These are phyloP conservation scores for Rhododendron ferrugineum DNA, from an alignment of 148 eudicot species.

Conservation along the genomic window DNA sequence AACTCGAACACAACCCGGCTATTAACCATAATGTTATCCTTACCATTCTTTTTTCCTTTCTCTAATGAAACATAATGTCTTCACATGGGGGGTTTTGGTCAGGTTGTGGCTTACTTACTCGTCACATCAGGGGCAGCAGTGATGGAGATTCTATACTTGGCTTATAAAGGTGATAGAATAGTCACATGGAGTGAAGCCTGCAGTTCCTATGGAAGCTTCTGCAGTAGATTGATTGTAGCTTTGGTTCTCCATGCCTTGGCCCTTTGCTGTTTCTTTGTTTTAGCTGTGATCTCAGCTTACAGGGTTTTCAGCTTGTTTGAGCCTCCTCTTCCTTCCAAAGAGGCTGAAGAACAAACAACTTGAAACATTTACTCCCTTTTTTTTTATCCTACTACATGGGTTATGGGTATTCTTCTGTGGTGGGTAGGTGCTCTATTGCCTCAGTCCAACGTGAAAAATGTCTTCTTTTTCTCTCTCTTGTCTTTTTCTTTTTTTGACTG, in stretches of 20 bases:
- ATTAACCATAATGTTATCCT: neutral
- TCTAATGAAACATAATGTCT: neutral
- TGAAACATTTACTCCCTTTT: neutral
- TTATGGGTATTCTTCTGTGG: neutral
- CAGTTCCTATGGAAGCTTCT: conserved; percentile 60
- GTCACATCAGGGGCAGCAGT: conserved; percentile 68
- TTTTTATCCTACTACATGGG: neutral
- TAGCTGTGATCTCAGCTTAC: conserved; percentile 70
- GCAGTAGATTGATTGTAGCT: conserved; percentile 53
- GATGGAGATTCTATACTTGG: conserved; percentile 59
- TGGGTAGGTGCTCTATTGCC: conserved; percentile 4
- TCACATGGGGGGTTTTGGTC: neutral
- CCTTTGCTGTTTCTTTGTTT: conserved; percentile 49
- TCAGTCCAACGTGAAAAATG: neutral
- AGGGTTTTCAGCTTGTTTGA: conserved; percentile 58
- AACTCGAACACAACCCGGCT: neutral
- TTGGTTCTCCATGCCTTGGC: conserved; percentile 53
- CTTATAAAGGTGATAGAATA: conserved; percentile 52
- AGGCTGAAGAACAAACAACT: conserved; percentile 25
- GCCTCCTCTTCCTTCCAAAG: conserved; percentile 49
- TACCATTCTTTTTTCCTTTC: neutral
- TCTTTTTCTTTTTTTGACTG: neutral
- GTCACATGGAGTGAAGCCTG: conserved; percentile 94
- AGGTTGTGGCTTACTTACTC: conserved; percentile 81
- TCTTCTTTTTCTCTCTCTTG: neutral